These are phyloP conservation scores for Beverwykella pulmonaria DNA, from an alignment of 495 filamentous ascomycete genomes.

Conservation along the genomic window DNA sequence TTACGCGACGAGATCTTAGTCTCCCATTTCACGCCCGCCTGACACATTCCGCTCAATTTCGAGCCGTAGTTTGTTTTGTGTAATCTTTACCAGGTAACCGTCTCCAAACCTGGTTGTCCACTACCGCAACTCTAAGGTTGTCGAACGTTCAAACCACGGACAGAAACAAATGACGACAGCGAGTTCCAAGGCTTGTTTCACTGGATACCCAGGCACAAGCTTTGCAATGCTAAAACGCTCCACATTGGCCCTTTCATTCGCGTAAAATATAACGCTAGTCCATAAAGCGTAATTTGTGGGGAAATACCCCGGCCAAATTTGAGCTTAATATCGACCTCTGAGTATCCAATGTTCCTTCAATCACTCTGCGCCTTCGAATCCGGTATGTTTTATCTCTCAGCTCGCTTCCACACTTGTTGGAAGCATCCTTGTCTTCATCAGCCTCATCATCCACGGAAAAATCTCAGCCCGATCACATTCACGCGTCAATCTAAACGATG, in stretches of 20 bases:
- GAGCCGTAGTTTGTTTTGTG: too few relatives aligned
- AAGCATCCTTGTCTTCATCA: not conserved
- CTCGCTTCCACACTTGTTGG: not conserved
- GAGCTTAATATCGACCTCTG: slow-evolving; percentile 1
- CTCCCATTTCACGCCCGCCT: not conserved
- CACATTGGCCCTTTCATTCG: not conserved
- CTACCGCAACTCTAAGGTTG: too few relatives aligned
- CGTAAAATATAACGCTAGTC: not conserved
- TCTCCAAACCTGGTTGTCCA: too few relatives aligned
- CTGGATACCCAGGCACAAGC: not conserved
- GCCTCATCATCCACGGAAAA: not conserved
- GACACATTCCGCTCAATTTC: too few relatives aligned
- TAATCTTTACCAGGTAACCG: too few relatives aligned
- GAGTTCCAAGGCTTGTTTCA: not conserved
- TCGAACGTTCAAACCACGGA: not conserved
- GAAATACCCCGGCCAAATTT: not conserved
- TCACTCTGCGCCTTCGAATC: not conserved
- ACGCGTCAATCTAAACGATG: not conserved
- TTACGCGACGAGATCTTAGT: not conserved
- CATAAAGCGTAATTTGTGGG: slow-evolving; percentile 1
- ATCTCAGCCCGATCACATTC: not conserved
- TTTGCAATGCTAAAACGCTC: not conserved
- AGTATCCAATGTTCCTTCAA: not conserved
- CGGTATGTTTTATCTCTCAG: too few relatives aligned
- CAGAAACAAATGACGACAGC: not conserved